Evolutionary conservation across 106 monocot genomes (phyloP).

Genomic region (Ottelia alismoides): DNA sequence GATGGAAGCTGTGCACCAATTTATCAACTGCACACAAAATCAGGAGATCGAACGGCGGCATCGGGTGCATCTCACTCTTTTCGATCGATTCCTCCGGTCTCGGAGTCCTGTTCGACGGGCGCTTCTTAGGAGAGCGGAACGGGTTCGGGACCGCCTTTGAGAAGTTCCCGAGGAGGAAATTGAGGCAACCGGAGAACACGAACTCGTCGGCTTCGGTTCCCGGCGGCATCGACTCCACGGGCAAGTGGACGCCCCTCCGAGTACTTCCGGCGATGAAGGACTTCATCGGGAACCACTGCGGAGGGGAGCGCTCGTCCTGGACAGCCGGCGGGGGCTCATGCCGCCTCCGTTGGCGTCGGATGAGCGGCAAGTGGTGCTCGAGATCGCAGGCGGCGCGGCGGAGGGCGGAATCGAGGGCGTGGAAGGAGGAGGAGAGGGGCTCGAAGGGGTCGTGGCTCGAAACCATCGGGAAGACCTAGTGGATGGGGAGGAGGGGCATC

Average conservation of each 20-base stretch:
- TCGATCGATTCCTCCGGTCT: background rate
- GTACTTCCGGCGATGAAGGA: background rate
- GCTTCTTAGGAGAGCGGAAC: slow-evolving; percentile 1
- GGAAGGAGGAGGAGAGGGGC: slow-evolving; percentile 16
- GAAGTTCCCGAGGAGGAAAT: slow-evolving; percentile 8
- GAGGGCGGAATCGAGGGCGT: slow-evolving; percentile 15
- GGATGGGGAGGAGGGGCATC: background rate
- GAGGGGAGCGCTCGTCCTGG: background rate
- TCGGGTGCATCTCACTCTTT: background rate
- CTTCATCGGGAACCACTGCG: background rate
- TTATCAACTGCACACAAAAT: slow-evolving; percentile 12
- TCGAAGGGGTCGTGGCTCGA: slow-evolving; percentile 15
- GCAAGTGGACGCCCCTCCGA: background rate
- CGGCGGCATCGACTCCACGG: background rate
- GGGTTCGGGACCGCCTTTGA: slow-evolving; percentile 3
- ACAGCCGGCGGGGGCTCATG: background rate
- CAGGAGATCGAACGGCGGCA: slow-evolving; percentile 11
- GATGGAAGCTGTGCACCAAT: slow-evolving; percentile 13
- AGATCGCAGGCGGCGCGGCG: slow-evolving; percentile 13
- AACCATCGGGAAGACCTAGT: slow-evolving; percentile 9
- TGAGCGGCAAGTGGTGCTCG: background rate
- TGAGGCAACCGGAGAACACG: slow-evolving; percentile 14
- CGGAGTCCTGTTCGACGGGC: background rate
- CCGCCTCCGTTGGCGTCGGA: background rate
- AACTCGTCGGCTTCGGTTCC: background rate